These are phyloP conservation scores for Arthroderma sp. DNA, from an alignment of 2,329 filamentous ascomycete genomes.

Conservation along the genomic window DNA sequence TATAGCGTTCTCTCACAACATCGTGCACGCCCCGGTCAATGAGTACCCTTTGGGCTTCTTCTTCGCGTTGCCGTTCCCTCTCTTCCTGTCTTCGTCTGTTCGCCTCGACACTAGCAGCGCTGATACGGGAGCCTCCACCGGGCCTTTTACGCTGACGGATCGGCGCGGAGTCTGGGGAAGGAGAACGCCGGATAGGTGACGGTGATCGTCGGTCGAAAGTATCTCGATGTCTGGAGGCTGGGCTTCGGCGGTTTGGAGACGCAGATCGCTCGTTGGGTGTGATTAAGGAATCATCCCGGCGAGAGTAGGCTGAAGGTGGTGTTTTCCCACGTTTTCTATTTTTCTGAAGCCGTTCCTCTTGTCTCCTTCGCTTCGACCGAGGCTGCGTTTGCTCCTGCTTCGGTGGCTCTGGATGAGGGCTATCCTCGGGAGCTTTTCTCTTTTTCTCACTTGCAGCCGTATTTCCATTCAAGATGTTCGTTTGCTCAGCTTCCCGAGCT, in stretches of 20 bases:
- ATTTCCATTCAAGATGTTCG: too few relatives aligned
- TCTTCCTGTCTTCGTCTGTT: constrained; percentile 31
- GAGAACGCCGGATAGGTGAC: constrained; percentile 28
- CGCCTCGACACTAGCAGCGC: constrained; percentile 24
- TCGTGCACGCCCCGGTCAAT: constrained; percentile 56
- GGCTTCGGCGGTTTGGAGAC: constrained; percentile 13
- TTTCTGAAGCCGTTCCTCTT: constrained; percentile 27
- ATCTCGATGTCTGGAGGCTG: constrained; percentile 9
- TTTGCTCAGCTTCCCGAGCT: too few relatives aligned
- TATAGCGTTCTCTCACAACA: constrained; percentile 87
- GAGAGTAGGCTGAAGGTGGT: constrained; percentile 27
- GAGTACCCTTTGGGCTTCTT: constrained; percentile 23
- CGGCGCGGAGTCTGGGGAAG: constrained; percentile 28
- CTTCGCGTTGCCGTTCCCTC: constrained; percentile 28
- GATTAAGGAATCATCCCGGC: constrained; percentile 22
- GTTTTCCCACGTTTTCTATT: constrained; percentile 23
- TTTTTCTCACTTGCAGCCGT: constrained; percentile 14
- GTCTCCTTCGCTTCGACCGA: constrained; percentile 24
- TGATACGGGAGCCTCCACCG: constrained; percentile 32
- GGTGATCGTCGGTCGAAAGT: constrained; percentile 25
- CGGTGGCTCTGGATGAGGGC: constrained; percentile 13
- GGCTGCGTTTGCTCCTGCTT: constrained; percentile 16
- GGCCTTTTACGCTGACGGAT: constrained; percentile 33
- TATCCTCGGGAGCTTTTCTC: constrained; percentile 17
- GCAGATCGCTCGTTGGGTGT: constrained; percentile 7